These are phyloP conservation scores for Helicostylum pulchrum DNA, from an alignment of 192 early-diverging fungal species.

Conservation along the genomic window DNA sequence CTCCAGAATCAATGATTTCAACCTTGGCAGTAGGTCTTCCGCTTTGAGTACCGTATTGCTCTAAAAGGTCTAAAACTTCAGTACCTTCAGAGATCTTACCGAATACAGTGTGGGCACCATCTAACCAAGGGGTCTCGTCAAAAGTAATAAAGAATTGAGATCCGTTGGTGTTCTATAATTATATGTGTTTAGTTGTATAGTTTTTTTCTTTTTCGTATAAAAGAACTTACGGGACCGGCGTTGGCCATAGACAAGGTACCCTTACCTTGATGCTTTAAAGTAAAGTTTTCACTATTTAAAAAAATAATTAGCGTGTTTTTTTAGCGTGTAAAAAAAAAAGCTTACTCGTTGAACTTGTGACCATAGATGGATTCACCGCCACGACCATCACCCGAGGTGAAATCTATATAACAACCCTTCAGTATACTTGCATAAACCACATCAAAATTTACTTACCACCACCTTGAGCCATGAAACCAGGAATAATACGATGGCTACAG, in stretches of 20 bases:
- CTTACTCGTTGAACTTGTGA: constrained; percentile 81
- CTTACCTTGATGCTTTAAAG: constrained; percentile 75
- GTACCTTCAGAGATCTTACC: constrained; percentile 76
- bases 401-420: constrained; percentile 29
- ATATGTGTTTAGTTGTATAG: constrained; percentile 1
- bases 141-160: constrained; percentile 89
- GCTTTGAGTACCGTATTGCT: constrained; percentile 59
- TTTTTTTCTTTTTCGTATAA: constrained; percentile 15
- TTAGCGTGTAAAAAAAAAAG: background rate
- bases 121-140: constrained; percentile 77
- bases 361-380: constrained; percentile 82
- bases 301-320: constrained; percentile 43
- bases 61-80: constrained; percentile 70
- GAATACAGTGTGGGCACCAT: constrained; percentile 92
- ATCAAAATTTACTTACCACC: constrained; percentile 23
- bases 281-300: constrained; percentile 76
- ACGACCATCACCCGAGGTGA: constrained; percentile 64
- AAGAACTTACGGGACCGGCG: constrained; percentile 51
- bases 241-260: constrained; percentile 72
- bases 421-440: no score
- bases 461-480: constrained; percentile 60
- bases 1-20: constrained; percentile 73
- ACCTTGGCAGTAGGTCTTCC: constrained; percentile 63
- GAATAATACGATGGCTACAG: constrained; percentile 55
- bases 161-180: constrained; percentile 59